Conservation (phyloP, 2,329 filamentous ascomycete genomes). For the Talaromyces rugulosus region DNA sequence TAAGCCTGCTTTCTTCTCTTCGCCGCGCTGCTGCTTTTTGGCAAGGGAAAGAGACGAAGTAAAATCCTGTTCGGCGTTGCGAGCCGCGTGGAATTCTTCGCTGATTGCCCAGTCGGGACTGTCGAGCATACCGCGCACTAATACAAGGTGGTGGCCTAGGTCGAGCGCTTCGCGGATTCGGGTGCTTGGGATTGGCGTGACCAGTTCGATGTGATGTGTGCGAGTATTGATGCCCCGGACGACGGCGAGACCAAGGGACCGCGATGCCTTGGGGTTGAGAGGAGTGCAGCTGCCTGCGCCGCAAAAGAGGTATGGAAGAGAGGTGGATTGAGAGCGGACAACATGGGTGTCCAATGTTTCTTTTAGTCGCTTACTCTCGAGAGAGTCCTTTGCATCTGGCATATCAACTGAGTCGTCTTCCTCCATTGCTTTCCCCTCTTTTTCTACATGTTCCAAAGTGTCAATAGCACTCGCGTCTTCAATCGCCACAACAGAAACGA, state of each 20-base stretch:
- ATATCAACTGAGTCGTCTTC: conserved; percentile 14
- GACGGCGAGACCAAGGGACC: conserved; percentile 48
- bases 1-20: not conserved
- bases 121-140: conserved; percentile 46
- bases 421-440: not conserved
- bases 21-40: conserved; percentile 16
- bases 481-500: conserved; percentile 51
- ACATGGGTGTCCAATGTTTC: conserved; percentile 22
- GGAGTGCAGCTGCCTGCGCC: conserved; percentile 38
- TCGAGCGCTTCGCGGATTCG: conserved; percentile 28
- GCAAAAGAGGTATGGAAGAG: conserved; percentile 49
- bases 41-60: conserved; percentile 19
- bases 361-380: not conserved
- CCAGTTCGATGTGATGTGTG: conserved; percentile 39
- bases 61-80: conserved; percentile 32
- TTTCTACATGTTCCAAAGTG: conserved; percentile 5
- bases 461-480: conserved; percentile 36
- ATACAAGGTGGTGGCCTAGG: conserved; percentile 38
- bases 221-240: conserved; percentile 39
- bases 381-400: conserved; percentile 4
- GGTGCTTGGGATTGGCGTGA: conserved; percentile 44
- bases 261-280: conserved; percentile 45
- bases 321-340: conserved; percentile 38
- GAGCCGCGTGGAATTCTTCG: conserved; percentile 39
- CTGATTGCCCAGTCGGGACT: conserved; percentile 43